A percentile compares a stretch with the other conserved stretches of the same genome.
Conservation (phyloP, 1,139 yeast species). For the Hyphopichia burtonii region DNA sequence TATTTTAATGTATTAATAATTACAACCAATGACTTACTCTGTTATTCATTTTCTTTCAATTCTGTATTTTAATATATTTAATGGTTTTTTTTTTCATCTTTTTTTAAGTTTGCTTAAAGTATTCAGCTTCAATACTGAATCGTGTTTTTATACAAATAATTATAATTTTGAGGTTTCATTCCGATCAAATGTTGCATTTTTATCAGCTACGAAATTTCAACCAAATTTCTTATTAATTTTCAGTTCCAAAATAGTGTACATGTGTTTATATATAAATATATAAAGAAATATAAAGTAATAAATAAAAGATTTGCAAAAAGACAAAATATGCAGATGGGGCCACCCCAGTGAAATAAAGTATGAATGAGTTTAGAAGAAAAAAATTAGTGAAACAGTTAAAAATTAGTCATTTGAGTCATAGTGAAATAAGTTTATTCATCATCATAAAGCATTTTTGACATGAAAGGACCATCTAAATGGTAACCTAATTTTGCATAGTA, state of each 20-base stretch:
- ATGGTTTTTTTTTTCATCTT: neutral
- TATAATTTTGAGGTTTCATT: no score
- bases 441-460: constrained; percentile 61
- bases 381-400: neutral
- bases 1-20: neutral
- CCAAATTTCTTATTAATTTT: no score
- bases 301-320: neutral
- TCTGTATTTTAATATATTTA: neutral
- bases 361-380: neutral
- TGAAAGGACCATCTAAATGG: constrained; percentile 90
- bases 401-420: neutral
- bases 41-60: neutral
- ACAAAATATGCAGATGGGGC: neutral
- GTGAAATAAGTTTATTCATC: constrained; percentile 7
- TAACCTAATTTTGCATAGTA: constrained; percentile 92
- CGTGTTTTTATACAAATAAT: no score
- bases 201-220: no score
- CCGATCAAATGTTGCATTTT: no score
- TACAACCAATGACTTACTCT: neutral
- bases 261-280: neutral
- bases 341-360: neutral
- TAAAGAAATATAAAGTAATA: neutral
- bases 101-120: neutral
- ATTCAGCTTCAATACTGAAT: neutral
- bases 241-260: neutral